Percentiles rank a stretch among this genome's conserved stretches.
Conservation (phyloP, 106 monocot genomes). For the Acorus gramineus region DNA sequence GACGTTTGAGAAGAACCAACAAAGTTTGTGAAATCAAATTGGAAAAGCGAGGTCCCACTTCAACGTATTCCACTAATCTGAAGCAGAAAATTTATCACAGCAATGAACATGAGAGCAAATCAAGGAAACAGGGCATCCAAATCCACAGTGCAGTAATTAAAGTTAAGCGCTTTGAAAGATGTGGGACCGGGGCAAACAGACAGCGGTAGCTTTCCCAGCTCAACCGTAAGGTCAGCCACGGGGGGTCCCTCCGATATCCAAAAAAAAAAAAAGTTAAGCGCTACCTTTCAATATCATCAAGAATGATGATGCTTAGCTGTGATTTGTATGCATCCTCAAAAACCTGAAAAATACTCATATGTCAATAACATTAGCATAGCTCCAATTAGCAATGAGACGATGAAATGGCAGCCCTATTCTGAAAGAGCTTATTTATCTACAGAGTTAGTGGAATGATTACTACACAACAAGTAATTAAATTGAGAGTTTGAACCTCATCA, state of each 20-base stretch:
- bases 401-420: no score
- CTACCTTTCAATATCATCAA: conserved; percentile 98
- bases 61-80: conserved; percentile 91
- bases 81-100: not conserved
- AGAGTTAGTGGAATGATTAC: no score
- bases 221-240: no score
- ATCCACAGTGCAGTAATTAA: not conserved
- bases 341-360: conserved; percentile 33
- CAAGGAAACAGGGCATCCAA: not conserved
- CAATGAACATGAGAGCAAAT: not conserved
- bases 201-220: no score
- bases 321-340: conserved; percentile 99
- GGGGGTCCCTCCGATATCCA: no score
- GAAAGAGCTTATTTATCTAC: no score
- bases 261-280: not conserved
- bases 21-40: conserved; percentile 84
- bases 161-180: conserved; percentile 1
- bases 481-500: no score
- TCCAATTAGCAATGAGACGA: no score
- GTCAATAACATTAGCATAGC: not conserved
- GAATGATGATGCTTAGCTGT: conserved; percentile 82
- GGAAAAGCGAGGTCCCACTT: conserved; percentile 94
- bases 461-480: no score
- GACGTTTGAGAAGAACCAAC: conserved; percentile 69
- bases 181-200: no score